A percentile compares a stretch with the other conserved stretches of the same genome.
Evolutionary conservation across 2,329 filamentous ascomycete genomes (phyloP).

Genomic region (Scytalidium sp.): DNA sequence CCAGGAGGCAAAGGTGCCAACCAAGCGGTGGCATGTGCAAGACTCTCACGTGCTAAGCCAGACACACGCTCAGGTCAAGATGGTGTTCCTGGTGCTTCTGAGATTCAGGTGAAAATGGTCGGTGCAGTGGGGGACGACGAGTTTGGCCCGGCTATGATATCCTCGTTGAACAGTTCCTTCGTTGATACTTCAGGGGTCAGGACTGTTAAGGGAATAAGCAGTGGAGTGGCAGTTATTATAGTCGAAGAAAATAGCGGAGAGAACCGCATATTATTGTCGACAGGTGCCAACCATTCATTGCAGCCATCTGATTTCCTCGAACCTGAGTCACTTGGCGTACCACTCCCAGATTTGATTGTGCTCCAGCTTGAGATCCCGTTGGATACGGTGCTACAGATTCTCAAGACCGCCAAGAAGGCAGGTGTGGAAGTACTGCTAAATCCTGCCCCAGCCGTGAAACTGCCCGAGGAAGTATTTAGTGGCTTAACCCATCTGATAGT

Average conservation of each 20-base stretch:
- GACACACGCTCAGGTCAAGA: conserved; percentile 9
- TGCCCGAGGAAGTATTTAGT: conserved; percentile 65
- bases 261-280: conserved; percentile 73
- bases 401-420: conserved; percentile 46
- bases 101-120: conserved; percentile 62
- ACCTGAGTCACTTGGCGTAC: conserved; percentile 31
- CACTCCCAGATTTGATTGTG: conserved; percentile 61
- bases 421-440: conserved; percentile 72
- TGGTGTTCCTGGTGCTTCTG: conserved; percentile 12
- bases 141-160: conserved; percentile 59
- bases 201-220: conserved; percentile 45
- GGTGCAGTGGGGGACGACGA: conserved; percentile 70
- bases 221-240: conserved; percentile 72
- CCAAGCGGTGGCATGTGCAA: conserved; percentile 85
- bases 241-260: conserved; percentile 71
- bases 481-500: conserved; percentile 77
- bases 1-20: conserved; percentile 95
- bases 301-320: conserved; percentile 36
- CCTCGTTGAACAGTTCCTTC: conserved; percentile 57
- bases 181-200: conserved; percentile 57
- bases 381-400: conserved; percentile 59
- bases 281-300: conserved; percentile 63
- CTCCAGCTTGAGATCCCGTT: conserved; percentile 78
- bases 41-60: conserved; percentile 62
- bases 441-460: conserved; percentile 70